Conservation (phyloP, 2,329 filamentous ascomycete genomes). For the Cryphonectria parasitica region DNA sequence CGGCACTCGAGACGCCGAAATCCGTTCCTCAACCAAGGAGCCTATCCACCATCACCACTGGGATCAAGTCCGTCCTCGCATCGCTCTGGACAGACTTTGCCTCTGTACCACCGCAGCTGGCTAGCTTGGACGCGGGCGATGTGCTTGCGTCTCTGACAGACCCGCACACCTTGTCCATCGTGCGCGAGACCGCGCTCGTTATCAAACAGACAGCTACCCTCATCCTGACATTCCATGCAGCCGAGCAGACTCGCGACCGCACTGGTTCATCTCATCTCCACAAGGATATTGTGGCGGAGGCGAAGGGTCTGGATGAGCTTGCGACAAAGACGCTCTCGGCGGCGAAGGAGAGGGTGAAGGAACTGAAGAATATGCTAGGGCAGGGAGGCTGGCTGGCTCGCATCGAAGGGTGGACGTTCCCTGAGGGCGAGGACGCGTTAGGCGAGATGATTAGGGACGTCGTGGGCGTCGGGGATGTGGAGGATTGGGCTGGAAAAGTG, state of each 20-base stretch:
- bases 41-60: constrained; percentile 30
- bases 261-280: constrained; percentile 38
- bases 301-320: constrained; percentile 37
- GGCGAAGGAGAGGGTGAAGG: constrained; percentile 40
- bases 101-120: constrained; percentile 7
- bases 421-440: constrained; percentile 32
- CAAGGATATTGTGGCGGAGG: constrained; percentile 40
- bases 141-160: constrained; percentile 38
- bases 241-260: constrained; percentile 40
- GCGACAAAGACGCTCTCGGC: constrained; percentile 34
- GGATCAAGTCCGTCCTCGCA: constrained; percentile 13
- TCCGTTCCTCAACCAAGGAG: constrained; percentile 19
- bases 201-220: constrained; percentile 40
- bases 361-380: constrained; percentile 37
- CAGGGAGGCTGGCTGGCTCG: constrained; percentile 44
- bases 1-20: constrained; percentile 31
- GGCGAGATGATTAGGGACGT: constrained; percentile 35
- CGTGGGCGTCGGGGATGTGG: constrained; percentile 35
- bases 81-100: constrained; percentile 15
- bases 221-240: constrained; percentile 38
- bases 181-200: constrained; percentile 43
- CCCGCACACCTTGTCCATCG: constrained; percentile 42
- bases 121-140: constrained; percentile 16
- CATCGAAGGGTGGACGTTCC: constrained; percentile 41
- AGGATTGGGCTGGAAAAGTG: constrained; percentile 42